Evolutionary conservation across 2,329 filamentous ascomycete species (phyloP).

Genomic region (Ascocoryne sarcoides): DNA sequence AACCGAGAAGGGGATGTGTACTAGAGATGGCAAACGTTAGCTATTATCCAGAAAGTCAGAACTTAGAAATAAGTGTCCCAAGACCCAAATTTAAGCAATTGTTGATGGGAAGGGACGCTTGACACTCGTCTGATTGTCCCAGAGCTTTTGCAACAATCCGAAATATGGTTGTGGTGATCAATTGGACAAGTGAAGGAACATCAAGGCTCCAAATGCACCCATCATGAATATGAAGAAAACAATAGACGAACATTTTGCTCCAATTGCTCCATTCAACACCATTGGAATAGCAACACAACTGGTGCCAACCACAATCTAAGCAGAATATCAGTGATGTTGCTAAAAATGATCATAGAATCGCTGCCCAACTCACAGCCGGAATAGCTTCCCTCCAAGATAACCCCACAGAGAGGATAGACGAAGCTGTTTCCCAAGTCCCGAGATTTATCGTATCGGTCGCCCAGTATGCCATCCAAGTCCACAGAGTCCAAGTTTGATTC

Average conservation of each 20-base stretch:
- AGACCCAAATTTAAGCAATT: too few relatives aligned
- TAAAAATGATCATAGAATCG: not conserved
- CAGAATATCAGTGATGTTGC: conserved; percentile 6
- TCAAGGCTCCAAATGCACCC: not conserved
- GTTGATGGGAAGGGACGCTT: not conserved
- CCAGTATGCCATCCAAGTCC: conserved; percentile 35
- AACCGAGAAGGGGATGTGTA: conserved; percentile 41
- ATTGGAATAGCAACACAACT: conserved; percentile 48
- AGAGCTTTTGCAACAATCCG: not conserved
- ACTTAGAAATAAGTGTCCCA: not conserved
- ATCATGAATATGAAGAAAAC: not conserved
- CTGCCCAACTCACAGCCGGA: conserved; percentile 25
- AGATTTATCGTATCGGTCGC: conserved; percentile 33
- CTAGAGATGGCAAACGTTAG: conserved; percentile 2
- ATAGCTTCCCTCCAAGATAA: conserved; percentile 47
- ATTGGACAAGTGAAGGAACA: not conserved
- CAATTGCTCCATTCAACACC: conserved; percentile 39
- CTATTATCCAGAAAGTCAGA: not conserved
- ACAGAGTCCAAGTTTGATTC: conserved; percentile 27
- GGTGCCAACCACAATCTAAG: conserved; percentile 50
- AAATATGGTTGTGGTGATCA: not conserved
- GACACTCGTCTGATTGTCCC: not conserved
- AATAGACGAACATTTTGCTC: conserved; percentile 5
- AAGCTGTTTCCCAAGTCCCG: conserved; percentile 44
- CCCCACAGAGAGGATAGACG: conserved; percentile 40